Evolutionary conservation across 495 filamentous ascomycete genomes (phyloP).

Genomic region (Ramalina intermedia): DNA sequence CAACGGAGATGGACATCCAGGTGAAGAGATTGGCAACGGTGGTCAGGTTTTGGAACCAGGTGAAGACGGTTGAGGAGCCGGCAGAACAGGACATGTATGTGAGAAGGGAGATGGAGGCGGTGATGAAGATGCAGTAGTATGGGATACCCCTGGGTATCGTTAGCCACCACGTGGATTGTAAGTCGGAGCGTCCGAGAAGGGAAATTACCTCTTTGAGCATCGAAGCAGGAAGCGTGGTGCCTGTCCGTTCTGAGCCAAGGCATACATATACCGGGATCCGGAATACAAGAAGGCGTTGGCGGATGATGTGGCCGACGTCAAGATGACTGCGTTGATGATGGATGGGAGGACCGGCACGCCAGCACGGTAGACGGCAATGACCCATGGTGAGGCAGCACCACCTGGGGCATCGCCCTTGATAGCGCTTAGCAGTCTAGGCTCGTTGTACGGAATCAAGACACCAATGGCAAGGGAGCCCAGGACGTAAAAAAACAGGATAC

Average conservation of each 20-base stretch:
- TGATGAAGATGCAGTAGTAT: conserved; percentile 35
- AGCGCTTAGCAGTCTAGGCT: conserved; percentile 36
- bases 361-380: conserved; percentile 46
- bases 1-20: conserved; percentile 44
- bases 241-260: conserved; percentile 47
- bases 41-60: conserved; percentile 46
- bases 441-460: conserved; percentile 37
- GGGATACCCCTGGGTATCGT: conserved; percentile 29
- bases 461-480: conserved; percentile 42
- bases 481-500: conserved; percentile 73
- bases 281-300: conserved; percentile 75
- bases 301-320: conserved; percentile 51
- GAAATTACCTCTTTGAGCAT: conserved; percentile 30
- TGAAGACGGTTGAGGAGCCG: conserved; percentile 36
- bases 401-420: conserved; percentile 30
- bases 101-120: conserved; percentile 35
- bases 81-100: conserved; percentile 37
- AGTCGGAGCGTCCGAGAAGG: neutral
- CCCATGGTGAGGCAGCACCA: conserved; percentile 54
- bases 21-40: conserved; percentile 46
- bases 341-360: conserved; percentile 51
- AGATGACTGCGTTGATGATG: conserved; percentile 63
- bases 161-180: neutral
- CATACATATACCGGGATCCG: conserved; percentile 63
- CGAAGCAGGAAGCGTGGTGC: conserved; percentile 44